Base-by-base conservation (phyloP, 805 yeast genomes). In the Kuraishia floccosa region DNA sequence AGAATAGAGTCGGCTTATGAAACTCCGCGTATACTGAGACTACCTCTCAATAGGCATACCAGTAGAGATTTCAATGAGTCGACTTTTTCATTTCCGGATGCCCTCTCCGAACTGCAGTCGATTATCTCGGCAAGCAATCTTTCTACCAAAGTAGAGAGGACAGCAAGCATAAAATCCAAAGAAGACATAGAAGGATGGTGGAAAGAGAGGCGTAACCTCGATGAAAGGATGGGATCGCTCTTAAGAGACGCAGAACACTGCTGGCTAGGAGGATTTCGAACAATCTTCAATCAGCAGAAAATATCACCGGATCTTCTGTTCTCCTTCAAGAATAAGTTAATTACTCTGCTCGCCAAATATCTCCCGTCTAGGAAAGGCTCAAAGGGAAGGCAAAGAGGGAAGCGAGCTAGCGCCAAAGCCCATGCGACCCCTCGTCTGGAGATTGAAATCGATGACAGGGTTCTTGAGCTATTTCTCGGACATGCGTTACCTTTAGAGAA, bases 211-310 rank as follows among this genome's bases (percentile, higher is more conserved):
- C 71, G 69, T 33, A 53, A 50, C 0, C 55, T 86, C 12, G 96
- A 89, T 49, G 48, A 57, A 7, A 51, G 65, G 28, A 45, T 89
- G 31, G 49, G 64, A 24, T 50, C 49, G 2, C 50, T 86, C n/a
- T 47, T 89, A n/a, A 42, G 48, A 1, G 58, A 58, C 20, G 65
- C 83, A 6, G 89, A 84, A 33, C 49, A 50, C 15, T 55, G 58
- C 33, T 83, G 96, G 87, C 55, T 89, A 23, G 85, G 89, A 10
- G 93, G 89, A 0, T 81, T 85, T 40, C 56, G 56, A 31, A 76
- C 86, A 0, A 45, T 84, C 3, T 78, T 87, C 45, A 54, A 59
- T 25, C 54, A 56, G 2, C 38, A 38, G 6, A 41, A 42, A 2
- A 39, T 55, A 2, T 49, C 58, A 11, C 33, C 39, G 7, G 42